These are phyloP conservation scores for Luzula sylvatica DNA, from an alignment of 176 grass and related monocot genomes.

Conservation along the genomic window DNA sequence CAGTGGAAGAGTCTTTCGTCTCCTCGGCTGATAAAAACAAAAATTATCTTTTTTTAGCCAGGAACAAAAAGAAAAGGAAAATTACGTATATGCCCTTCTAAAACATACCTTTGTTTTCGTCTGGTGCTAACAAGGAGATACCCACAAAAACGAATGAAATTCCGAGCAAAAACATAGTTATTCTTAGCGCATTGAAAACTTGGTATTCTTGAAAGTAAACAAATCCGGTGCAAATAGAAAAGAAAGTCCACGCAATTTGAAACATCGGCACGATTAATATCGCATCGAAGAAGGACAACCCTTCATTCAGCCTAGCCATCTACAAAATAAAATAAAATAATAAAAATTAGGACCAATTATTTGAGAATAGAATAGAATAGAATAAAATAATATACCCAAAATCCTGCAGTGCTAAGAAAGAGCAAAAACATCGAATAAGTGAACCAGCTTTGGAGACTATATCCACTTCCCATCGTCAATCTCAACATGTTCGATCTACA, in stretches of 20 bases:
- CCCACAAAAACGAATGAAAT: slow-evolving; percentile 87
- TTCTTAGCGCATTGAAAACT: slow-evolving; percentile 81
- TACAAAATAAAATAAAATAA: slow-evolving; percentile 28
- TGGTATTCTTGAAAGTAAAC: slow-evolving; percentile 99
- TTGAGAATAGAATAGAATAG: neutral
- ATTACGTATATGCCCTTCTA: neutral
- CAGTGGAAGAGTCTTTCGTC: slow-evolving; percentile 29
- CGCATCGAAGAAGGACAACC: slow-evolving; percentile 88
- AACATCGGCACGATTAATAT: slow-evolving; percentile 98
- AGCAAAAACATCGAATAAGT: slow-evolving; percentile 79
- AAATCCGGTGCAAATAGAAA: slow-evolving; percentile 99
- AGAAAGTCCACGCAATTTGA: slow-evolving; percentile 99
- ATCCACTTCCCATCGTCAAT: slow-evolving; percentile 73
- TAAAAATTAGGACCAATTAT: neutral
- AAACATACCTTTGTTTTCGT: slow-evolving; percentile 71
- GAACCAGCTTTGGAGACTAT: slow-evolving; percentile 94
- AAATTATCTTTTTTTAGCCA: slow-evolving; percentile 26
- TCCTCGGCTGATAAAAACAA: slow-evolving; percentile 37
- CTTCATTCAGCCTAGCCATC: slow-evolving; percentile 97
- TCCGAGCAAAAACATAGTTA: slow-evolving; percentile 84
- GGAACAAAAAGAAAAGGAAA: slow-evolving; percentile 7
- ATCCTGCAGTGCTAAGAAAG: slow-evolving; percentile 86
- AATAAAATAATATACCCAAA: slow-evolving; percentile 65
- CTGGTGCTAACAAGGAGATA: slow-evolving; percentile 85
- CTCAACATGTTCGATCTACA: slow-evolving; percentile 95